Evolutionary conservation across 805 yeast species (phyloP).

Genomic region (Clavispora carvajalis): DNA sequence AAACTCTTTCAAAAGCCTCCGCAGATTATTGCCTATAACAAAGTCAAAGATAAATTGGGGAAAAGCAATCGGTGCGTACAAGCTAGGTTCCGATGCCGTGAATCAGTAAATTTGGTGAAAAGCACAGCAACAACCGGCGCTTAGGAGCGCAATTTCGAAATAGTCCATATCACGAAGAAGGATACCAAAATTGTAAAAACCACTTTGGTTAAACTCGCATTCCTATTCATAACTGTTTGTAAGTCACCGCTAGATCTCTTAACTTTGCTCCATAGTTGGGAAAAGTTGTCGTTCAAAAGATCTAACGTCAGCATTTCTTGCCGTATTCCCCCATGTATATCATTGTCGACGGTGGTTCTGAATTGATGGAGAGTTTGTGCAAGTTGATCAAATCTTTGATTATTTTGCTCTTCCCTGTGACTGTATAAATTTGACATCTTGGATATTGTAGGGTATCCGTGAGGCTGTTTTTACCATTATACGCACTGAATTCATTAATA

Average conservation of each 20-base stretch:
- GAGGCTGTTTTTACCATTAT: neutral
- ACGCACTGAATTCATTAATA: neutral
- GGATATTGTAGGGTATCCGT: too few species aligned
- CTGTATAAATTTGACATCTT: conserved; percentile 25
- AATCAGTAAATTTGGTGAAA: conserved; percentile 16
- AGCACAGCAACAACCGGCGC: neutral
- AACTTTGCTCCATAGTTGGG: conserved; percentile 32
- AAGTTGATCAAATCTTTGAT: conserved; percentile 38
- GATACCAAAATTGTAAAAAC: conserved; percentile 30
- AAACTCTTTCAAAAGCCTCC: conserved; percentile 69
- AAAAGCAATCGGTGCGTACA: conserved; percentile 81
- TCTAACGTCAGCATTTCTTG: conserved; percentile 37
- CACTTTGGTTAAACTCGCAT: conserved; percentile 35
- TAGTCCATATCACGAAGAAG: conserved; percentile 35
- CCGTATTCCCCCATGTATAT: conserved; percentile 36
- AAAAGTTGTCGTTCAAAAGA: conserved; percentile 34
- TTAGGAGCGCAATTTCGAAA: conserved; percentile 22
- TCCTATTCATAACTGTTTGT: conserved; percentile 36
- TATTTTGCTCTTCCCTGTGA: conserved; percentile 39
- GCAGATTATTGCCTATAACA: conserved; percentile 90
- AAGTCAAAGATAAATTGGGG: conserved; percentile 95
- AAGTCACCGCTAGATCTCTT: conserved; percentile 38
- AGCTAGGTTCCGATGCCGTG: conserved; percentile 76
- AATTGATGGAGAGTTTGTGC: conserved; percentile 40
- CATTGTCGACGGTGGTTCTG: conserved; percentile 37